A percentile compares a stretch with the other conserved stretches of the same genome.
These are phyloP conservation scores for Platanthera guangdongensis DNA, from an alignment of 106 monocot species.

Conservation along the genomic window DNA sequence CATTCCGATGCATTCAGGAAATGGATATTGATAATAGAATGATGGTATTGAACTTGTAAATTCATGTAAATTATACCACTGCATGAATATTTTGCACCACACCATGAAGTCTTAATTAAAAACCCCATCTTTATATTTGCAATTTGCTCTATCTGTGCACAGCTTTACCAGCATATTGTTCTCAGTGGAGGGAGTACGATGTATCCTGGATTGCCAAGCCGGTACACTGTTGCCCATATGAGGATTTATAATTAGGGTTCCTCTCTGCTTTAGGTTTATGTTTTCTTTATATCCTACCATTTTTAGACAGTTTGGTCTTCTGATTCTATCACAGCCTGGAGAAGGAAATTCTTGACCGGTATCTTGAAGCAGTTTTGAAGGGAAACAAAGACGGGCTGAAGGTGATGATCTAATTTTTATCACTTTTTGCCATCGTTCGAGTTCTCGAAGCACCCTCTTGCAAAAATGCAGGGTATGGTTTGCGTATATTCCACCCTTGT, in stretches of 20 bases:
- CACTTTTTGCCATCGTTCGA: no score
- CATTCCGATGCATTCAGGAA: conserved; percentile 96
- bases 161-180: conserved; percentile 99
- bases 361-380: conserved; percentile 82
- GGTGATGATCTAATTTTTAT: conserved; percentile 29
- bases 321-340: conserved; percentile 52
- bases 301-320: neutral
- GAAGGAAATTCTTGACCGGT: conserved; percentile 85
- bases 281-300: no score
- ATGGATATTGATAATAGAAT: conserved; percentile 99
- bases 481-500: no score
- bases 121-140: neutral
- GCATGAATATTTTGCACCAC: neutral
- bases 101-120: neutral
- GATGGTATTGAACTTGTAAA: conserved; percentile 39
- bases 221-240: conserved; percentile 30
- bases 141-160: conserved; percentile 26
- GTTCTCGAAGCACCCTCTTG: no score
- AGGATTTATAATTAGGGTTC: neutral
- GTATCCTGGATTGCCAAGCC: conserved; percentile 98
- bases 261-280: no score
- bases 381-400: conserved; percentile 96
- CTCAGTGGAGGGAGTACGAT: conserved; percentile 99
- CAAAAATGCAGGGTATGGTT: no score
- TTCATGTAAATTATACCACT: neutral